Evolutionary conservation across 2,329 filamentous ascomycete species (phyloP), one percentile per base, ranked within the genome.

Genomic region (Scortechinia acanthostroma): DNA sequence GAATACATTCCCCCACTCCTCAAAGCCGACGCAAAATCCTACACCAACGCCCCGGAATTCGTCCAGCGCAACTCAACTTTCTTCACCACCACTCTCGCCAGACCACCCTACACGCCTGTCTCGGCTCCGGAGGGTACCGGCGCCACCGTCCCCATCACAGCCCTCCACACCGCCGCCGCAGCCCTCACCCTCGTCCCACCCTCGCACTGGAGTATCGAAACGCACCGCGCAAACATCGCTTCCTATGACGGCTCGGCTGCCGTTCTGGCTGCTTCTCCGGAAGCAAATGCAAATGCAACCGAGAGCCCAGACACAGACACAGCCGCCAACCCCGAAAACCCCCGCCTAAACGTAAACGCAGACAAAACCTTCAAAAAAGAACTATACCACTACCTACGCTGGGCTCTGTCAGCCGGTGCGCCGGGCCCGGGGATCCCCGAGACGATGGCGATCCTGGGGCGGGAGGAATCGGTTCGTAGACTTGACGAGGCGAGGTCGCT

Each of bases 111-210:
- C 17, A 40, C 35, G 10, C 35, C 35, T 10, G 20, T 17, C 13
- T 6, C 35, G 6, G 35, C 35, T 6, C 6, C 14, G 6, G 10
- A 10, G 20, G 25, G n/a, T 10, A 30, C 25, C 10, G 17, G 17
- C 6, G 10, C 21, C 20, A 50, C 42, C 23, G 55, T 57, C 37
- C 62, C 60, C 14, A 53, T 68, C n/a, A 52, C 55, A 40, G 52
- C 61, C 13, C 58, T 70, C n/a, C 64, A 68, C 48, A 68, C 65
- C 16, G 64, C 65, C 3, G 62, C 65, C n/a, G 60, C 62, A 21
- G 63, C 66, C 10, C 51, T 71, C 16, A 56, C 55, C 15, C 60
- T 70, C n/a, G 60, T 69, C 4, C 68, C 68, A 5, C 48, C 55
- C 14, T 22, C 51, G 2, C 59, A 65, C 46, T 71, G 68, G 68